These are phyloP conservation scores for Euphrasia confusa DNA, from an alignment of 257 asterid species.

Conservation along the genomic window DNA sequence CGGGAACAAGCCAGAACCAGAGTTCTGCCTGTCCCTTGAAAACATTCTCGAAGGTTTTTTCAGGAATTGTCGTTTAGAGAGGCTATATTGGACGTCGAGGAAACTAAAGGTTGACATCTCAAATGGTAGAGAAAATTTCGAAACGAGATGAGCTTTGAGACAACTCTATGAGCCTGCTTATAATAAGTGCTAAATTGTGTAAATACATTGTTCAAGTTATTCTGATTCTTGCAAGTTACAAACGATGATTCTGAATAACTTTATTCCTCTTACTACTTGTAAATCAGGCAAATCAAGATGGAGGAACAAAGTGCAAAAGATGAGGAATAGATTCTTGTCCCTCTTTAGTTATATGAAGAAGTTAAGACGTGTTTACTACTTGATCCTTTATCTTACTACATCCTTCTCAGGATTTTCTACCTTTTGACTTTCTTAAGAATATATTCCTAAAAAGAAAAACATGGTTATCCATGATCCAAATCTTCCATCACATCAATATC, in stretches of 20 bases:
- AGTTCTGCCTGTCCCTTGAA: slow-evolving; percentile 45
- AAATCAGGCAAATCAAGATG: no score
- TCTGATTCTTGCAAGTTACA: slow-evolving; percentile 36
- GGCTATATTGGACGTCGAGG: slow-evolving; percentile 63
- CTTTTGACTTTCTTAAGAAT: not conserved
- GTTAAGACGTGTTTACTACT: no score
- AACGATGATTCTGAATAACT: slow-evolving; percentile 37
- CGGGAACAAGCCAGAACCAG: slow-evolving; percentile 29
- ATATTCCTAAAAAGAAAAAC: slow-evolving; percentile 2
- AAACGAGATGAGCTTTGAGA: slow-evolving; percentile 1
- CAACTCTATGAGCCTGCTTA: not conserved
- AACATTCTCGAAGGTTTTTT: slow-evolving; percentile 40
- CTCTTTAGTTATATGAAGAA: no score
- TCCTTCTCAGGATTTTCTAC: no score
- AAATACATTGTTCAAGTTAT: slow-evolving; percentile 26
- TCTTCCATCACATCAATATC: slow-evolving; percentile 88
- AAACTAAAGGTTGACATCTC: slow-evolving; percentile 48
- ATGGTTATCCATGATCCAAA: slow-evolving; percentile 62
- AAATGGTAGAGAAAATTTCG: no score
- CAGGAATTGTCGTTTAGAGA: slow-evolving; percentile 55
- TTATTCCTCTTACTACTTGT: slow-evolving; percentile 23
- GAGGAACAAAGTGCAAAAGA: no score
- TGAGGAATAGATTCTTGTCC: no score
- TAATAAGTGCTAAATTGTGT: not conserved
- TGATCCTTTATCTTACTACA: no score